Evolutionary conservation across 257 asterid species (phyloP), one percentile per base, ranked within the genome.

Genomic region (Leonotis leonurus): DNA sequence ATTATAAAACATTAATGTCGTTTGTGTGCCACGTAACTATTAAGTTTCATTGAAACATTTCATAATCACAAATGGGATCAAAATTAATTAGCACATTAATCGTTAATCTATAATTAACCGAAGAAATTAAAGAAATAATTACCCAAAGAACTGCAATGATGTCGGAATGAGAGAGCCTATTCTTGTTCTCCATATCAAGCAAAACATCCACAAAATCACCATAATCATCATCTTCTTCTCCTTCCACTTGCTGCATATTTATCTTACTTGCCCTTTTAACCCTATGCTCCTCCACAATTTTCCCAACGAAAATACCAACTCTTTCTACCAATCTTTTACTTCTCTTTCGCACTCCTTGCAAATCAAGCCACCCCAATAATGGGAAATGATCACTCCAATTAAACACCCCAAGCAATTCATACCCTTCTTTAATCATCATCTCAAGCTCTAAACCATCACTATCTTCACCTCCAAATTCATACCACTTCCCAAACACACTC

Each of bases 81-180:
- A n/a, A n/a, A n/a, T n/a, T n/a, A n/a, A n/a, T n/a, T n/a, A n/a
- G n/a, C n/a, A n/a, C n/a, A n/a, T n/a, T n/a, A n/a, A n/a, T n/a
- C n/a, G n/a, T n/a, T n/a, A n/a, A n/a, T n/a, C n/a, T n/a, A n/a
- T n/a, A 32, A 32, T 6, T 7, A 7, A 33, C 5, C 0, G 16
- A n/a, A 48, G 1, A 2, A 25, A 8, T 54, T 2, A 8, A 1
- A 44, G 29, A 11, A n/a, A 6, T 18, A 71, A 41, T 44, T 87
- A 90, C 95, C 97, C 97, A 90, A 11, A 90, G 79, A 65, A 90
- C 88, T 22, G 95, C 95, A 73, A 85, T 70, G 89, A 85, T 82
- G 55, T 90, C 97, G 1, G 87, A 75, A 53, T 83, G 85, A 27
- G 67, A 75, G 3, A 90, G 85, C 39, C 51, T 78, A 55, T 77